Conservation (phyloP, 2,329 filamentous ascomycete genomes). For the Truncatella angustata region DNA sequence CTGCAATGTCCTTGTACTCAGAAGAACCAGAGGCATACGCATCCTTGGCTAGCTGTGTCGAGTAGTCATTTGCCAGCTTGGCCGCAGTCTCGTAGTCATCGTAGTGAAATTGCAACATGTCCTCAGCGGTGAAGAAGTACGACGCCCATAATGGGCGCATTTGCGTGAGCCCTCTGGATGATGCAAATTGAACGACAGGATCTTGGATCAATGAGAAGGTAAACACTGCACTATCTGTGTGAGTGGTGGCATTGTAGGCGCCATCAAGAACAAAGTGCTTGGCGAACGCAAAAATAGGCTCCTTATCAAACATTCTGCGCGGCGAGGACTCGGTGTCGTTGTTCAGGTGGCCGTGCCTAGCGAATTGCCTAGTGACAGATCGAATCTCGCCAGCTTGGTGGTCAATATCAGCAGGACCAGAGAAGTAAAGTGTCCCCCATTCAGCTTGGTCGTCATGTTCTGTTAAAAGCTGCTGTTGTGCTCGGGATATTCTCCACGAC, state of each 20-base stretch:
- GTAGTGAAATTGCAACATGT: conserved; percentile 75
- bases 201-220: conserved; percentile 76
- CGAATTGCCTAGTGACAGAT: conserved; percentile 66
- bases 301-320: conserved; percentile 70
- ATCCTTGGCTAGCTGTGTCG: conserved; percentile 66
- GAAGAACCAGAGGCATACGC: conserved; percentile 71
- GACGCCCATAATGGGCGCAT: conserved; percentile 81
- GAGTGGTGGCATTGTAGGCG: conserved; percentile 26
- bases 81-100: conserved; percentile 66
- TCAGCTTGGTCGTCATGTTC: conserved; percentile 74
- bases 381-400: conserved; percentile 72
- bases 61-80: conserved; percentile 69
- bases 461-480: conserved; percentile 66
- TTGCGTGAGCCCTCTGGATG: conserved; percentile 69
- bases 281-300: conserved; percentile 79
- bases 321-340: conserved; percentile 67
- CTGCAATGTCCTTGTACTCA: conserved; percentile 75
- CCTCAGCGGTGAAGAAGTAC: conserved; percentile 62
- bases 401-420: conserved; percentile 63
- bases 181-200: conserved; percentile 76
- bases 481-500: conserved; percentile 63
- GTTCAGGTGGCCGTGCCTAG: conserved; percentile 61
- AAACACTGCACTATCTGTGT: conserved; percentile 62
- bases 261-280: conserved; percentile 58
- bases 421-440: conserved; percentile 81